phyloP scores from a whole-genome alignment of 2,329 filamentous ascomycete genomes.

The Botrytis sinoallii region DNA sequence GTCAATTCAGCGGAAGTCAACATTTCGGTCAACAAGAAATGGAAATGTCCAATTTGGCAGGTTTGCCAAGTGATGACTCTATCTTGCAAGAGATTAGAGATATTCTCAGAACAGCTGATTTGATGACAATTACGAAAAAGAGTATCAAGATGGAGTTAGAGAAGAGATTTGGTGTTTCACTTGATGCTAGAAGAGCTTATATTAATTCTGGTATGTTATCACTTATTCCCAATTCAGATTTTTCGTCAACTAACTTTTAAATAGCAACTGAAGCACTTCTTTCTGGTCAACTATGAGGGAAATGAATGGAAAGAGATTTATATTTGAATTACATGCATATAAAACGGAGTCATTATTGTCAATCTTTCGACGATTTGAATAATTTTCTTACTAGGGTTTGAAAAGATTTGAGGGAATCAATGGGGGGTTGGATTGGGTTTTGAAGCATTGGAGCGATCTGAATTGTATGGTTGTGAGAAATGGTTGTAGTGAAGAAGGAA shows the following conservation, averaged over 20 bases:
- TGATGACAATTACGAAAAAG: conserved; percentile 99
- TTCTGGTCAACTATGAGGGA: conserved; percentile 65
- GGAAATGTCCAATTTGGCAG: conserved; percentile 68
- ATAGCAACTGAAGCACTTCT: conserved; percentile 74
- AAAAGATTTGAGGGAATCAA: neutral
- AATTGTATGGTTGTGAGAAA: conserved; percentile 6
- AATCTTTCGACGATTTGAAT: neutral
- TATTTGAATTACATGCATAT: conserved; percentile 6
- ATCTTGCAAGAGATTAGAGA: conserved; percentile 91
- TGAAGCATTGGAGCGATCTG: conserved; percentile 9
- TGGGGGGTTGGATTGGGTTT: conserved; percentile 1
- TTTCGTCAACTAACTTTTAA: conserved; percentile 14
- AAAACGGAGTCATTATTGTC: conserved; percentile 11
- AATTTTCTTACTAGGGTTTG: neutral
- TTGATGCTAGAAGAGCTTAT: conserved; percentile 87
- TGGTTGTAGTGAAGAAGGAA: neutral
- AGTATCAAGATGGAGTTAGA: conserved; percentile 93
- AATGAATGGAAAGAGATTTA: neutral
- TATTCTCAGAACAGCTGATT: conserved; percentile 83
- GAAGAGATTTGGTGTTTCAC: conserved; percentile 77
- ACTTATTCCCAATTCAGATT: neutral
- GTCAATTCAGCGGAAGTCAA: conserved; percentile 42
- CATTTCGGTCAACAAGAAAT: conserved; percentile 62
- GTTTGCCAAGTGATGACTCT: conserved; percentile 83
- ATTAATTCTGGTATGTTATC: conserved; percentile 79